phyloP scores from a whole-genome alignment of 805 yeast species.

The Lipomyces mesembrius region DNA sequence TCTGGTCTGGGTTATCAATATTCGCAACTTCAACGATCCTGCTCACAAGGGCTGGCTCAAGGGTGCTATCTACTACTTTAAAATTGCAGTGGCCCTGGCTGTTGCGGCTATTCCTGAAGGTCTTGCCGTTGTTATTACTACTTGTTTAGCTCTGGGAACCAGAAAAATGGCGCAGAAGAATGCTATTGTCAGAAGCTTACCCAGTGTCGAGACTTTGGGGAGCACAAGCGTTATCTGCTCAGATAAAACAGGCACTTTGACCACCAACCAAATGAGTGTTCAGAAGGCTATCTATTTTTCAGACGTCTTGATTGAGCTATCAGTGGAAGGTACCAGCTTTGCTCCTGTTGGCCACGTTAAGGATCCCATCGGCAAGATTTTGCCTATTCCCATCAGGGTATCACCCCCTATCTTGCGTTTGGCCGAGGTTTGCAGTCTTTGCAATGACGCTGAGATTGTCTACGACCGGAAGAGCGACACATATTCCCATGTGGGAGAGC shows the following conservation, averaged over 20 bases:
- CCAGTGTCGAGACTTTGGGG: slow-evolving; percentile 63
- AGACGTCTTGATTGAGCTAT: slow-evolving; percentile 46
- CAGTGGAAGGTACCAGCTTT: slow-evolving; percentile 47
- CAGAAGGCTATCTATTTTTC: slow-evolving; percentile 44
- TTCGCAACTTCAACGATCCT: slow-evolving; percentile 50
- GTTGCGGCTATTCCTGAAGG: slow-evolving; percentile 61
- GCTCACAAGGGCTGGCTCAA: slow-evolving; percentile 52
- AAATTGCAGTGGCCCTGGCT: slow-evolving; percentile 55
- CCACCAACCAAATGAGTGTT: slow-evolving; percentile 48
- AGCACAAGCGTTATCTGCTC: slow-evolving; percentile 59
- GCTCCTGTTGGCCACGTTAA: slow-evolving; percentile 33
- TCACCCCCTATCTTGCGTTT: slow-evolving; percentile 42
- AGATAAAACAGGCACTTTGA: slow-evolving; percentile 56
- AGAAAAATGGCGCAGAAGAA: slow-evolving; percentile 52
- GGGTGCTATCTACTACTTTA: slow-evolving; percentile 56
- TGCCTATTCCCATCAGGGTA: slow-evolving; percentile 18
- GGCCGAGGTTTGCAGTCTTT: slow-evolving; percentile 51
- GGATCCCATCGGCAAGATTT: slow-evolving; percentile 41
- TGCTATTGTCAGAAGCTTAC: slow-evolving; percentile 53
- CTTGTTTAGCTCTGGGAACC: slow-evolving; percentile 57
- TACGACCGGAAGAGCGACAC: slow-evolving; percentile 45
- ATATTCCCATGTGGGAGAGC: slow-evolving; percentile 53
- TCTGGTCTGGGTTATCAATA: slow-evolving; percentile 54
- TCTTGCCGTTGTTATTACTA: slow-evolving; percentile 56
- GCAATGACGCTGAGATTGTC: slow-evolving; percentile 47